Percentiles rank a stretch among this genome's conserved stretches.
phyloP scores from a whole-genome alignment of 441 rosid species.

The Pelargonium australe region DNA sequence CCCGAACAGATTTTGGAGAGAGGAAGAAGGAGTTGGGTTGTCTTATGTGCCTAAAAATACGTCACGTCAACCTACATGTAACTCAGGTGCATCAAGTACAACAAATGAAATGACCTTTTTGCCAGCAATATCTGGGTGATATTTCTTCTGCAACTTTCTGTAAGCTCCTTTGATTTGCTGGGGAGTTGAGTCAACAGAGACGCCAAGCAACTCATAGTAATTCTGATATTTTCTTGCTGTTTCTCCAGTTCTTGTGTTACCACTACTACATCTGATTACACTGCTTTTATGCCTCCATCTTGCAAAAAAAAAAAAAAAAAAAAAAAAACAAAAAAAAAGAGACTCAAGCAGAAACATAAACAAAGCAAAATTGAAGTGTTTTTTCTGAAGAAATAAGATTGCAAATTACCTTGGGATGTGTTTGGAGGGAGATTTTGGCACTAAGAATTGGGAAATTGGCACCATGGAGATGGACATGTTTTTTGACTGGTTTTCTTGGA shows the following conservation, averaged over 20 bases:
- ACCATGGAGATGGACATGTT: constrained; percentile 19
- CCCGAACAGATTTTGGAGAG: too few relatives aligned
- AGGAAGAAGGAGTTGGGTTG: too few relatives aligned
- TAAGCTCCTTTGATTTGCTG: constrained; percentile 52
- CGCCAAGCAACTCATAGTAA: constrained; percentile 52
- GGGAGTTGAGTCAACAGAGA: constrained; percentile 34
- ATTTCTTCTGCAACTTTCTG: constrained; percentile 55
- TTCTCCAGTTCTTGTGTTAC: constrained; percentile 4
- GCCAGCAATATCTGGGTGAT: constrained; percentile 63
- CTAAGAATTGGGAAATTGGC: constrained; percentile 18
- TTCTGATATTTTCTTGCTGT: constrained; percentile 25
- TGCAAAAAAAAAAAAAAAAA: neutral
- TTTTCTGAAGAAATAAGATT: neutral
- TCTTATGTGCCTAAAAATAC: too few relatives aligned
- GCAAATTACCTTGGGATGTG: constrained; percentile 25
- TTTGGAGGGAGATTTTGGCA: constrained; percentile 15
- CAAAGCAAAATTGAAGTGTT: neutral
- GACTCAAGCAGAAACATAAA: neutral
- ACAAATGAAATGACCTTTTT: constrained; percentile 29
- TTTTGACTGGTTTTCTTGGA: neutral
- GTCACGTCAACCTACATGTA: too few relatives aligned
- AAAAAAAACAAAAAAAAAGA: too few relatives aligned
- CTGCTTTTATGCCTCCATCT: constrained; percentile 25
- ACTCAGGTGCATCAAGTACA: too few relatives aligned
- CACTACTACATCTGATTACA: constrained; percentile 26